Base-by-base conservation (phyloP, 352 stramenopile species). In the Phytophthora fragariae region DNA sequence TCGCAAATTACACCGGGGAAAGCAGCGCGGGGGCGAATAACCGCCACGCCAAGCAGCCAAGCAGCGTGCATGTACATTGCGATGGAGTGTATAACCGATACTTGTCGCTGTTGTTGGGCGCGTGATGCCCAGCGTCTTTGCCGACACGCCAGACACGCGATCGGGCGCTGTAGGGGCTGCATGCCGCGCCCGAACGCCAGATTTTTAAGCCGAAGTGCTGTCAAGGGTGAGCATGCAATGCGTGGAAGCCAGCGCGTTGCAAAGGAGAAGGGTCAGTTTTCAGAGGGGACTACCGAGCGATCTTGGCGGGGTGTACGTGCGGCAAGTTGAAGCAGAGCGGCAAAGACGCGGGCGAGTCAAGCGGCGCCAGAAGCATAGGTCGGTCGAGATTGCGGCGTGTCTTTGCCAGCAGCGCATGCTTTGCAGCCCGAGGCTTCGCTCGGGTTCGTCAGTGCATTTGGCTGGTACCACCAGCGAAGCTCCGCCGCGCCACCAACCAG, bases 271-370 rank as follows among this genome's bases (percentile, higher is more conserved):
- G 41, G 41, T 49, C 41, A 12, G 41, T 19, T n/a, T 49, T 49
- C 35, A 3, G 41, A 49, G 41, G 41, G 41, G 15, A 11, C 41
- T 41, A 8, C 12, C 17, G n/a, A 24, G 35, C 56, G 56, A 62
- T 52, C 21, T 53, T 62, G 5, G 19, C 56, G 56, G 56, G 56
- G 11, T 39, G 56, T 53, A 62, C 37, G 56, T 49, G 41, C 41
- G 15, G 41, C 21, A 62, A 37, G 56, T 62, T 62, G 56, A 62
- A 62, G 56, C 35, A 11, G 35, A 4, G 19, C 35, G 19, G 5
- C 56, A 62, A 39, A 52, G 56, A 52, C 37, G 24, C 56, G 37
- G 24, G 11, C 8, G 37, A n/a, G 5, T 24, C 56, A 53, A 62
- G 14, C 35, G 33, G 55, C 21, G 55, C 47, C 35, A 12, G 54